These are phyloP conservation scores for Scheffersomyces titani DNA, from an alignment of 1,139 yeast species.

Conservation along the genomic window DNA sequence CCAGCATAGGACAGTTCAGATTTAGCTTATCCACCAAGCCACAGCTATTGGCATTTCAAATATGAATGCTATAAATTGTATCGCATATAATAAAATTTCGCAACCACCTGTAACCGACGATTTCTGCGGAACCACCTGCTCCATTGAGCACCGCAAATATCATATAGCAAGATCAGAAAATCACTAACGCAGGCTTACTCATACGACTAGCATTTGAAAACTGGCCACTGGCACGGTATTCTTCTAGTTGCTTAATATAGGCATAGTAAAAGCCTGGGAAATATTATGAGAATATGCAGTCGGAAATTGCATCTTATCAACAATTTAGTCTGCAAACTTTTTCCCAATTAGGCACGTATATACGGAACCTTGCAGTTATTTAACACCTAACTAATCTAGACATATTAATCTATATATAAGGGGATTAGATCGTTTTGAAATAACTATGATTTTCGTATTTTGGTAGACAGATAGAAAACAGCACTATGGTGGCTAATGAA, in stretches of 20 bases:
- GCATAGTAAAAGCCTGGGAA: not conserved
- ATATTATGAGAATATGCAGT: not conserved
- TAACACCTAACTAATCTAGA: not conserved
- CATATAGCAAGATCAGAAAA: not conserved
- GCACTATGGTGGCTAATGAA: not conserved
- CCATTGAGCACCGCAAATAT: not conserved
- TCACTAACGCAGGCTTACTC: not conserved
- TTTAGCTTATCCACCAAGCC: not conserved
- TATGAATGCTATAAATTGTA: not conserved
- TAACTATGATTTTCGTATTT: not conserved
- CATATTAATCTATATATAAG: not conserved
- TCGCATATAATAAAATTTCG: not conserved
- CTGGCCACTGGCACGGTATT: not conserved
- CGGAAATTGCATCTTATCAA: not conserved
- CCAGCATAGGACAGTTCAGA: slow-evolving; percentile 52
- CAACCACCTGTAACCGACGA: not conserved
- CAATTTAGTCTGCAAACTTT: slow-evolving; percentile 10
- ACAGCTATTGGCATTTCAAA: not conserved
- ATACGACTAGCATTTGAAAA: not conserved
- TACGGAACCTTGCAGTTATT: slow-evolving; percentile 3
- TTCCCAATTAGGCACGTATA: slow-evolving; percentile 14
- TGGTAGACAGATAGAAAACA: not conserved
- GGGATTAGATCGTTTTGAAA: not conserved
- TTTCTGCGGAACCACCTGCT: not conserved
- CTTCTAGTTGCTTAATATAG: not conserved